These are phyloP conservation scores for Podospora tetraspora DNA, from an alignment of 495 filamentous ascomycete genomes.

Conservation along the genomic window DNA sequence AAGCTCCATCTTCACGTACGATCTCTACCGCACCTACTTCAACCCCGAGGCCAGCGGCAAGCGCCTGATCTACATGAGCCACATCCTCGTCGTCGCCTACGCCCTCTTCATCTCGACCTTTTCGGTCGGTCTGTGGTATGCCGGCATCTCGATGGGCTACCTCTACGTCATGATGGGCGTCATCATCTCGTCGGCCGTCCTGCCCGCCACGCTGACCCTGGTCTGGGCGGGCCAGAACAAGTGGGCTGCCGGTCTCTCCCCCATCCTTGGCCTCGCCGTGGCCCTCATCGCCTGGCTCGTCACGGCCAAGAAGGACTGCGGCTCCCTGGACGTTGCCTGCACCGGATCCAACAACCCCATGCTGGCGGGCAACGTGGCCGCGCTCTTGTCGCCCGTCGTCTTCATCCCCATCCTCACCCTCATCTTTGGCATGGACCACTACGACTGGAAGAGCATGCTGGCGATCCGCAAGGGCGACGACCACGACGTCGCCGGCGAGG, in stretches of 20 bases:
- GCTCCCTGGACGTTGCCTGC: conserved; percentile 63
- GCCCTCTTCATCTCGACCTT: conserved; percentile 82
- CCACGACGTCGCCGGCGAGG: conserved; percentile 62
- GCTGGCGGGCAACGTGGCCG: conserved; percentile 76
- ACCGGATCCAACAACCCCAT: conserved; percentile 84
- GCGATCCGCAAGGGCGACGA: conserved; percentile 81
- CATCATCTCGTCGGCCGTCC: conserved; percentile 79
- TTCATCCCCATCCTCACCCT: conserved; percentile 77
- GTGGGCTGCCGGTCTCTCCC: conserved; percentile 68
- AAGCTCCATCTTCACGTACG: conserved; percentile 88
- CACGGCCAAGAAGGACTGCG: conserved; percentile 73
- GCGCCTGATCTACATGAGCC: conserved; percentile 80
- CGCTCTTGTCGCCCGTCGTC: conserved; percentile 72
- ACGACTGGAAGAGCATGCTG: conserved; percentile 87
- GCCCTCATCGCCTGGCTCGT: conserved; percentile 87
- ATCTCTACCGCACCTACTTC: conserved; percentile 73
- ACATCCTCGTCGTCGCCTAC: conserved; percentile 68
- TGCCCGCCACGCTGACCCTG: conserved; percentile 75
- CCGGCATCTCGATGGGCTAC: conserved; percentile 52
- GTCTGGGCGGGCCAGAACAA: conserved; percentile 81
- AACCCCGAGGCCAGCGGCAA: conserved; percentile 63
- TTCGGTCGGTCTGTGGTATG: conserved; percentile 71
- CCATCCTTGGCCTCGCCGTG: conserved; percentile 69
- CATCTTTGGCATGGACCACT: conserved; percentile 68
- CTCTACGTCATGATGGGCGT: conserved; percentile 89